A percentile compares a stretch with the other conserved stretches of the same genome.
These are phyloP conservation scores for Chlamydomonas sp. DNA, from an alignment of 139 green algal species.

Conservation along the genomic window DNA sequence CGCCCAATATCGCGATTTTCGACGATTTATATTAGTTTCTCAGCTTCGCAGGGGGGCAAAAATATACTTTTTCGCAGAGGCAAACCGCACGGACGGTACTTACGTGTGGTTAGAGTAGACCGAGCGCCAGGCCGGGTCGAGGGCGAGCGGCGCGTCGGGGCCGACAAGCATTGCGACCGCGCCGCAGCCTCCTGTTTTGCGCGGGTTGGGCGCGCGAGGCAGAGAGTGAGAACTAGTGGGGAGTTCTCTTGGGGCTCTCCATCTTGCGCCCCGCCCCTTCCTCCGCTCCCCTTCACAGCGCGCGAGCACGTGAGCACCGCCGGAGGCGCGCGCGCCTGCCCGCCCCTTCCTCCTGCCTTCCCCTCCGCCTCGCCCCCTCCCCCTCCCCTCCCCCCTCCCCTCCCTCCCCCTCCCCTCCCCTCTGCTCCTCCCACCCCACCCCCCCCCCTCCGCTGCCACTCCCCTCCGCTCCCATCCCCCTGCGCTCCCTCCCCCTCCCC, in stretches of 20 bases:
- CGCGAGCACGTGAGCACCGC: not conserved
- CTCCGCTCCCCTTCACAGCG: too few relatives aligned
- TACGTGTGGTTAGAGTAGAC: conserved; percentile 4
- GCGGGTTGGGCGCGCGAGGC: not conserved
- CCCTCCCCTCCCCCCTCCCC: not conserved
- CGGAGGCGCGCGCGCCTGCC: not conserved
- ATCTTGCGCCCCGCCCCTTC: too few relatives aligned
- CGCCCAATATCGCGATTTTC: too few relatives aligned
- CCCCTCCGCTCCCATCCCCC: not conserved
- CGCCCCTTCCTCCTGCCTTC: not conserved
- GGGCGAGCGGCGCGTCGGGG: conserved; percentile 63
- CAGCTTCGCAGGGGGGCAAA: too few relatives aligned
- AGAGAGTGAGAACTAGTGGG: not conserved
- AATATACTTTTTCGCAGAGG: too few relatives aligned
- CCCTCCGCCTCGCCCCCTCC: too few relatives aligned
- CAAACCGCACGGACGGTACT: too few relatives aligned
- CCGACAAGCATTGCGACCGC: conserved; percentile 81
- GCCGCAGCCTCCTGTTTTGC: conserved; percentile 55
- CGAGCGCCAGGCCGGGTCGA: conserved; percentile 53
- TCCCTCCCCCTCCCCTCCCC: not conserved
- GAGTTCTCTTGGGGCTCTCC: too few relatives aligned
- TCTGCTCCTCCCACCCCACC: not conserved
- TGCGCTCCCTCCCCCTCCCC: not conserved
- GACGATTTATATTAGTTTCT: too few relatives aligned
- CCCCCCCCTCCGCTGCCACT: conserved; percentile 24